Base-by-base conservation (phyloP, 371 early-diverging fungal genomes). In the Mucor velutinosus region DNA sequence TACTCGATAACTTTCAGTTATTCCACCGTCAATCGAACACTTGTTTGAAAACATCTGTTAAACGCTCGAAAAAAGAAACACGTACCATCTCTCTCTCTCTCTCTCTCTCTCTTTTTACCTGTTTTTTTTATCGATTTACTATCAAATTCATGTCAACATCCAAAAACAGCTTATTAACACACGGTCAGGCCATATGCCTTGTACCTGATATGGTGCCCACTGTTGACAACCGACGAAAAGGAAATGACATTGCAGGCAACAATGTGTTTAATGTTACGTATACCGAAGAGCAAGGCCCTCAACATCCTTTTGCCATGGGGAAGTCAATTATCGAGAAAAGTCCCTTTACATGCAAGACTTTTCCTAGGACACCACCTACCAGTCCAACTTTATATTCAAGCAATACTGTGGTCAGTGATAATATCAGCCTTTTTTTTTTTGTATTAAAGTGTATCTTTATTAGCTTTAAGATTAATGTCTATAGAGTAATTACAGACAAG, bases 321-420 rank as follows among this genome's bases (percentile, higher is more conserved):
- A 62, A 62, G 51, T 62, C 62, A 49, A 63, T 51, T 53, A 63
- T 63, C 63, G 60, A 39, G 43, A 63, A 63, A 55, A 63, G 55
- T 63, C 63, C 55, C 37, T 63, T 63, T 53, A 63, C 51, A 55
- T 63, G 55, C 33, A 63, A 63, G 63, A 63, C 63, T 63, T 63
- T 55, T 63, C 55, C 35, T 53, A 63, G 53, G 53, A 63, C 63
- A 35, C 63, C 55, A 53, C 39, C 63, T 53, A 63, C 63, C 55
- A 63, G 63, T 33, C 63, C 55, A 63, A 53, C 37, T 53, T 63
- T 63, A 63, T 35, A 63, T 35, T 55, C 63, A 63, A 63, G 37
- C 63, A 62, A 62, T 62, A 51, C 53, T 62, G 62, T 49, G 62
- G 53, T 51, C 62, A 62, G 62, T 62, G 62, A 62, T 62, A 62